Conservation (phyloP, 2,329 filamentous ascomycete genomes). For the Emmonsiellopsis sp. region DNA sequence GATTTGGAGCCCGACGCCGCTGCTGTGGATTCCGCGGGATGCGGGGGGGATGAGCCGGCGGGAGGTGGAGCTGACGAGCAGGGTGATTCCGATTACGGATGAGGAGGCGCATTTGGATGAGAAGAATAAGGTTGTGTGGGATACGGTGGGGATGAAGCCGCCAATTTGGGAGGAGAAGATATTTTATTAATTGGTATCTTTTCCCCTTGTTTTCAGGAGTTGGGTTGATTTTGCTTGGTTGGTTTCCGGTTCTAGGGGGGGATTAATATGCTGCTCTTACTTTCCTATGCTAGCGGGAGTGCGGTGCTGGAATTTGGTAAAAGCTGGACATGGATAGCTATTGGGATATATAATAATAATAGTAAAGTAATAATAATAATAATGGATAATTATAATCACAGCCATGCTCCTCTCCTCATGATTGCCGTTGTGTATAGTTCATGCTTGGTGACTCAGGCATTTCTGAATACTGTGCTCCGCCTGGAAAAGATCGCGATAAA, state of each 20-base stretch:
- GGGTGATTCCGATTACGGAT: constrained; percentile 69
- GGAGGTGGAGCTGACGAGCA: constrained; percentile 63
- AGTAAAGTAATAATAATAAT: too few species aligned
- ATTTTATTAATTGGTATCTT: constrained; percentile 31
- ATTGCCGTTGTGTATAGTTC: too few species aligned
- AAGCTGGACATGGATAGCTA: too few species aligned
- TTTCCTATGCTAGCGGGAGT: too few species aligned
- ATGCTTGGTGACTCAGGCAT: too few species aligned
- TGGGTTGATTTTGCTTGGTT: background rate
- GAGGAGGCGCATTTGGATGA: constrained; percentile 61
- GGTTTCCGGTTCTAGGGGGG: background rate
- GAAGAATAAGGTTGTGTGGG: constrained; percentile 57
- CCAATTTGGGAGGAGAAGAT: constrained; percentile 48
- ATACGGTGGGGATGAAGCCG: constrained; percentile 46
- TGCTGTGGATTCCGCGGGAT: constrained; percentile 76
- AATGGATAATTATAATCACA: too few species aligned
- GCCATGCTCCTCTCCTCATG: too few species aligned
- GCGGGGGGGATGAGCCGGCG: constrained; percentile 62
- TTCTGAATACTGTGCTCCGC: too few species aligned
- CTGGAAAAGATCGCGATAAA: too few species aligned
- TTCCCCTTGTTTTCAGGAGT: background rate
- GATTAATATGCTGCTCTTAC: too few species aligned
- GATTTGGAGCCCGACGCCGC: constrained; percentile 50
- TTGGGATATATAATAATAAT: too few species aligned
- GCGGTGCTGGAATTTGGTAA: too few species aligned